Evolutionary conservation across 352 stramenopile species (phyloP).

Genomic region (Lagenidium sp.): DNA sequence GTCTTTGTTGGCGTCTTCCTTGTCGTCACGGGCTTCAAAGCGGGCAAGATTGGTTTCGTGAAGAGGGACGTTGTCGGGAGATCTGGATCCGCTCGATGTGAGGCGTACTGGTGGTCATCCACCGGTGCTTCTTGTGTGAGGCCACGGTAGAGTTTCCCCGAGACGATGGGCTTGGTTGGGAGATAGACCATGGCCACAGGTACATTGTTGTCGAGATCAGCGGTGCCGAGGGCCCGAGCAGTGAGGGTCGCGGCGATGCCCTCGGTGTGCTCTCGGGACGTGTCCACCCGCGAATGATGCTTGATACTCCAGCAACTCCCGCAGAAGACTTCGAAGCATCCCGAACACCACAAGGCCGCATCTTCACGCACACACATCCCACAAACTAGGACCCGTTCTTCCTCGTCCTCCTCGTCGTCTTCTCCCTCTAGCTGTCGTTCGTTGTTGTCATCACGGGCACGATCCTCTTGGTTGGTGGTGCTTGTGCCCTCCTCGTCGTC

Average conservation of each 20-base stretch:
- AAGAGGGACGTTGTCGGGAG: no score
- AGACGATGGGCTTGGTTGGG: constrained; percentile 26
- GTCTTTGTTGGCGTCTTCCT: not conserved
- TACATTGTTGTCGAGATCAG: constrained; percentile 8
- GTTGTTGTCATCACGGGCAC: constrained; percentile 2
- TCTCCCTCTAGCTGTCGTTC: not conserved
- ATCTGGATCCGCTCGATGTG: no score
- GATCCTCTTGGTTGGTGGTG: no score
- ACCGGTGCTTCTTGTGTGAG: constrained; percentile 8
- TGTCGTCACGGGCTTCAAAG: not conserved
- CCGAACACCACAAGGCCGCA: constrained; percentile 49
- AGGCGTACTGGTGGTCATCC: no score
- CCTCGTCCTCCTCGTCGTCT: not conserved
- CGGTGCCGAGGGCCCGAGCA: constrained; percentile 18
- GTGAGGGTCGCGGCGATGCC: constrained; percentile 8
- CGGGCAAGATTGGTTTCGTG: no score
- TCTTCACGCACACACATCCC: constrained; percentile 19
- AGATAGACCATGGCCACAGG: constrained; percentile 48
- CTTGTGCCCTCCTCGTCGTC: no score
- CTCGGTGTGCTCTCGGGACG: constrained; percentile 2
- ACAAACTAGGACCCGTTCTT: constrained; percentile 32
- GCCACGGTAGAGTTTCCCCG: constrained; percentile 17
- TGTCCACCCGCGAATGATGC: constrained; percentile 41
- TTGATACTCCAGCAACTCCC: constrained; percentile 32
- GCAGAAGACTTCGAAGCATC: constrained; percentile 54